These are phyloP conservation scores for Thielaviopsis ethacetica DNA, from an alignment of 2,329 filamentous ascomycete species.

Conservation along the genomic window DNA sequence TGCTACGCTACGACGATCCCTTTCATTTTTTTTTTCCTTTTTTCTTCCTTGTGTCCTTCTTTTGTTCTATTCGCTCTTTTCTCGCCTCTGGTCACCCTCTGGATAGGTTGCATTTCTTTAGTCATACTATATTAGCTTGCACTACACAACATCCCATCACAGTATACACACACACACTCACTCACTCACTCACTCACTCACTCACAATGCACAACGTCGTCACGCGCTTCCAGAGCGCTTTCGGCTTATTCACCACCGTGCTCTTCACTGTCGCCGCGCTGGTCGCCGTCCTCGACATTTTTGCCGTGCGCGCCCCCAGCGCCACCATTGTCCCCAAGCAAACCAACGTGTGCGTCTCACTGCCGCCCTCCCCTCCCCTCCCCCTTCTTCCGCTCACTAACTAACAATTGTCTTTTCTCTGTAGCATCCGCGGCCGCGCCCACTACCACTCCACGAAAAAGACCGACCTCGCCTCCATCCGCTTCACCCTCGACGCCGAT, in stretches of 20 bases:
- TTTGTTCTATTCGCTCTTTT: background rate
- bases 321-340: slow-evolving; percentile 49
- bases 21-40: background rate
- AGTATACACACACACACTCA: too few species aligned
- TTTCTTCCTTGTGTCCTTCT: background rate
- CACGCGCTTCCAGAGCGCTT: slow-evolving; percentile 77
- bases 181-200: background rate
- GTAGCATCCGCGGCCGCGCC: slow-evolving; percentile 73
- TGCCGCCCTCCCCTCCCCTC: background rate
- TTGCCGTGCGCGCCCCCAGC: slow-evolving; percentile 50
- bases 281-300: slow-evolving; percentile 66
- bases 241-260: slow-evolving; percentile 96
- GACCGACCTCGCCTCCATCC: slow-evolving; percentile 90
- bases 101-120: too few species aligned
- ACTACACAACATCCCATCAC: too few species aligned
- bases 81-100: background rate
- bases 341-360: slow-evolving; percentile 59
- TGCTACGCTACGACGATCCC: too few species aligned
- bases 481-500: slow-evolving; percentile 85
- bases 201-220: slow-evolving; percentile 69
- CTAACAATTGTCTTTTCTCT: background rate
- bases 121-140: background rate
- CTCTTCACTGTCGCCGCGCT: slow-evolving; percentile 64
- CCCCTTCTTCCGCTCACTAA: background rate
- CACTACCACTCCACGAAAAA: slow-evolving; percentile 88